Evolutionary conservation across 2,329 filamentous ascomycete species (phyloP).

Genomic region (Cercospora zeae-maydis): DNA sequence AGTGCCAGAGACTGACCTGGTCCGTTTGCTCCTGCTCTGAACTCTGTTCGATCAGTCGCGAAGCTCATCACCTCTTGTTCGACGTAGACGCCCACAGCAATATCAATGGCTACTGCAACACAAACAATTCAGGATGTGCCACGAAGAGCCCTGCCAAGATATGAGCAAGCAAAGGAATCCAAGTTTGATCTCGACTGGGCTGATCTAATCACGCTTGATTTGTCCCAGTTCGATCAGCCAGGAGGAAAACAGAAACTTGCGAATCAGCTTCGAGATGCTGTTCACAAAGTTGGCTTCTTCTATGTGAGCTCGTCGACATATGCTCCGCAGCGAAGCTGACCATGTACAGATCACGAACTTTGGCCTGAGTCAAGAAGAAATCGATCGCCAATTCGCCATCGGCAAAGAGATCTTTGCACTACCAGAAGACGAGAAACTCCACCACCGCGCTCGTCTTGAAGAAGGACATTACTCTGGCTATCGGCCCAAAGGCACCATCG

Average conservation of each 20-base stretch:
- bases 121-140: constrained; percentile 21
- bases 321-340: neutral
- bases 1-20: neutral
- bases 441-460: constrained; percentile 44
- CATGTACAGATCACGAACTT: constrained; percentile 49
- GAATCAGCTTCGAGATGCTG: constrained; percentile 53
- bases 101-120: constrained; percentile 23
- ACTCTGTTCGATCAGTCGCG: neutral
- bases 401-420: constrained; percentile 58
- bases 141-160: constrained; percentile 14
- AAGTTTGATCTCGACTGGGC: constrained; percentile 45
- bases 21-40: neutral
- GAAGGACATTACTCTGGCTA: constrained; percentile 35
- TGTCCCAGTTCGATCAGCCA: constrained; percentile 52
- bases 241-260: constrained; percentile 55
- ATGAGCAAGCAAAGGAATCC: constrained; percentile 25
- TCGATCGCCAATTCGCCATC: constrained; percentile 60
- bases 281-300: constrained; percentile 54
- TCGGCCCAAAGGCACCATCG: constrained; percentile 24
- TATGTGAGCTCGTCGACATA: constrained; percentile 45
- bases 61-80: neutral
- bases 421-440: constrained; percentile 57
- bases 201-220: constrained; percentile 56
- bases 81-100: neutral
- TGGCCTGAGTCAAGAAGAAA: constrained; percentile 57